Evolutionary conservation across 352 stramenopile species (phyloP), one percentile per base, ranked within the genome.

Genomic region (Pythium biforme): DNA sequence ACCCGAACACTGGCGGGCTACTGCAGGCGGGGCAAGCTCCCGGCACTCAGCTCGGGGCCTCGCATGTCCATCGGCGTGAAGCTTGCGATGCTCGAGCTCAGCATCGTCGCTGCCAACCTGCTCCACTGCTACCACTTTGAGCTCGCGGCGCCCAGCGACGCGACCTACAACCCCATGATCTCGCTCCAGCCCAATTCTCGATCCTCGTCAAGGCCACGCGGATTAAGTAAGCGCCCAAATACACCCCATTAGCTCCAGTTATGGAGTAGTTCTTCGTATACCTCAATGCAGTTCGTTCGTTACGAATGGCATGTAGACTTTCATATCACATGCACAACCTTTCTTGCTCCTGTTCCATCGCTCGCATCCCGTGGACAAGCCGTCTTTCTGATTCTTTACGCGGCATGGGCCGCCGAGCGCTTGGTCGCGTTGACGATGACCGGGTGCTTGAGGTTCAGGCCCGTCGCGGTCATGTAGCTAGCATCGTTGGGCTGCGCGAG

Each of bases 1-100:
- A 89, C 19, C 41, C 66, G 20, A 50, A 59, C 1, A 77, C 68
- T 0, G 67, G 69, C 7, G 45, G 34, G 22, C 11, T 51, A 3
- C 22, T 51, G 40, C 19, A 17, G 37, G 19, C 33, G 25, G 29
- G 22, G 15, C 56, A 62, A 75, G 59, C 73, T 77, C 56, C 53
- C 68, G 37, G 65, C 49, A 14, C 85, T 88, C 52, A 64, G 82
- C 37, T 64, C 69, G 0, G 78, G 78, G 15, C 70, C 67, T 0
- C 74, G 78, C 33, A 64, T 67, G 15, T 88, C 77, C 49, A 58
- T 87, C 23, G 78, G 78, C 14, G 68, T 73, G 66, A 65, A 62
- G 46, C 64, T 79, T 14, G 77, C 80, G 20, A 73, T 89, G 65
- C 65, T 88, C 7, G 76, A 88, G 69, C 46, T 68, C 26, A 46